Evolutionary conservation across 176 grass and related monocot genomes (phyloP).

Genomic region (Cenchrus americanus): DNA sequence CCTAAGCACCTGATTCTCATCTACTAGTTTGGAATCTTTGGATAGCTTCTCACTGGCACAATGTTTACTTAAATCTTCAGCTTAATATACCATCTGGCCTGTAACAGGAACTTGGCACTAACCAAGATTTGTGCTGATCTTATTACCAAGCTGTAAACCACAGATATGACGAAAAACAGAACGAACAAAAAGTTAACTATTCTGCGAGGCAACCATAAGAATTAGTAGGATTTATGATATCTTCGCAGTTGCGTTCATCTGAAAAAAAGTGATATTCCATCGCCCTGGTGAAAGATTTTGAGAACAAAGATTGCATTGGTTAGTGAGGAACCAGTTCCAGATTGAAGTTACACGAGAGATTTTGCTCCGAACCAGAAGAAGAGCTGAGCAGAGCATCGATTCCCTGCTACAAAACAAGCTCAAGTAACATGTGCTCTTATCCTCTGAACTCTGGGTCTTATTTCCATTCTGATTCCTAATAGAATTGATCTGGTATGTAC

Average conservation of each 20-base stretch:
- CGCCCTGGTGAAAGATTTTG: slow-evolving; percentile 5
- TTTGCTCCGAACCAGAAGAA: slow-evolving; percentile 29
- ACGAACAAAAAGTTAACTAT: background rate
- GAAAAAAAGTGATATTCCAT: slow-evolving; percentile 12
- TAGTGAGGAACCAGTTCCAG: slow-evolving; percentile 12
- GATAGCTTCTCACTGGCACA: slow-evolving; percentile 11
- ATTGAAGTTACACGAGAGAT: slow-evolving; percentile 24
- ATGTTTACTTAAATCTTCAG: slow-evolving; percentile 11
- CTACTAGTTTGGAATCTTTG: slow-evolving; percentile 20
- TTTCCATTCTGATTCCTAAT: slow-evolving; percentile 3
- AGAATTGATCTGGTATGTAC: background rate
- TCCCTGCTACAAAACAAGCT: slow-evolving; percentile 31
- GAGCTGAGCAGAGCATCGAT: slow-evolving; percentile 28
- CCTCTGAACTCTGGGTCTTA: slow-evolving; percentile 11
- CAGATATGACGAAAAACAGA: slow-evolving; percentile 1
- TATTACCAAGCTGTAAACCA: slow-evolving; percentile 32
- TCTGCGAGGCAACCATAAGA: background rate
- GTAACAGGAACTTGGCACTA: slow-evolving; percentile 13
- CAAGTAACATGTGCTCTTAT: slow-evolving; percentile 36
- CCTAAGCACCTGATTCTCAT: slow-evolving; percentile 46
- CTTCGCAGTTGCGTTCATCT: background rate
- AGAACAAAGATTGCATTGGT: background rate
- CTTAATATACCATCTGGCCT: slow-evolving; percentile 20
- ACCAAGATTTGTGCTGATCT: slow-evolving; percentile 35
- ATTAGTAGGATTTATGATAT: background rate